Conservation (phyloP, 345 rosid genomes). For the Gynandropsis gynandra region DNA sequence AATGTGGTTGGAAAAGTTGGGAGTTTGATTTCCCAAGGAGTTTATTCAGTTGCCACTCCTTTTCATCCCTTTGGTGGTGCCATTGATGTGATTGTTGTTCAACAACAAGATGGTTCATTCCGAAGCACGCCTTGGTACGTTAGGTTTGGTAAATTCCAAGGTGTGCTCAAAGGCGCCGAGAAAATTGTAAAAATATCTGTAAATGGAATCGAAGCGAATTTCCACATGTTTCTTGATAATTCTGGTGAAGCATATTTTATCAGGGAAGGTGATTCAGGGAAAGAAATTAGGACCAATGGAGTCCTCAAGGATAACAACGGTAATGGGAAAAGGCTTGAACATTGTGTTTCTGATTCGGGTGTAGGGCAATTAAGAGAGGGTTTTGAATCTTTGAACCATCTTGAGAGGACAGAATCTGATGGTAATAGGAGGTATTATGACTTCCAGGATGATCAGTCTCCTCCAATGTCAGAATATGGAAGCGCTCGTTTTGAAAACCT, state of each 20-base stretch:
- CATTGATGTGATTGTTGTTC: conserved; percentile 83
- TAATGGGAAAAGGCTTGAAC: conserved; percentile 43
- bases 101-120: conserved; percentile 76
- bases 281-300: too few relatives aligned
- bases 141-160: conserved; percentile 91
- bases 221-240: conserved; percentile 87
- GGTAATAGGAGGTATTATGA: conserved; percentile 57
- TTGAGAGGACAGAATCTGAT: conserved; percentile 74
- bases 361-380: conserved; percentile 38
- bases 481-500: conserved; percentile 42
- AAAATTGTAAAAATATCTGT: conserved; percentile 68
- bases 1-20: conserved; percentile 86
- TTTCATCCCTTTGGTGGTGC: conserved; percentile 98
- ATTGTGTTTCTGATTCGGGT: conserved; percentile 59
- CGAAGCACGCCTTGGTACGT: conserved; percentile 92
- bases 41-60: conserved; percentile 86
- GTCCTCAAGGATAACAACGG: conserved; percentile 16
- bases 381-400: conserved; percentile 30
- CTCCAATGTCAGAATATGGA: conserved; percentile 50
- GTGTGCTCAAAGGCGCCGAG: conserved; percentile 82
- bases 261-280: conserved; percentile 40
- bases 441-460: conserved; percentile 54
- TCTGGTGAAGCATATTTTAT: conserved; percentile 90
- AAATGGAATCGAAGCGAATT: conserved; percentile 67
- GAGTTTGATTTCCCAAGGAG: conserved; percentile 77